phyloP scores from a whole-genome alignment of 148 eudicot genomes.

The Diospyros lotus region DNA sequence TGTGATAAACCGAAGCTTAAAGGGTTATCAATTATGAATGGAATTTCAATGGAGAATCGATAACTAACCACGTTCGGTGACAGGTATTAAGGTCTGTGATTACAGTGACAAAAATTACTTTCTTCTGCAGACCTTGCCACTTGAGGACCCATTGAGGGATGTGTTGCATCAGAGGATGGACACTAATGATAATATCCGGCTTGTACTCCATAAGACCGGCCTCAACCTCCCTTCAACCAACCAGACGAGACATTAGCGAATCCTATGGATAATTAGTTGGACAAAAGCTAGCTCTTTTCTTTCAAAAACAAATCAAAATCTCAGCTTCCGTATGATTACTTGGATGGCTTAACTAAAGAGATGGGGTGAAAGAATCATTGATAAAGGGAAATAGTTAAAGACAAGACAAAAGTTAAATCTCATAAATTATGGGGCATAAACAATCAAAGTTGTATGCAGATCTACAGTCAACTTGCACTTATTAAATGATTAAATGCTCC shows the following conservation, averaged over 20 bases:
- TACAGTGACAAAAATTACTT: slow-evolving; percentile 87
- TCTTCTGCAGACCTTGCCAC: slow-evolving; percentile 96
- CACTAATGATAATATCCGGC: slow-evolving; percentile 91
- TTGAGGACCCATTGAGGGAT: slow-evolving; percentile 96
- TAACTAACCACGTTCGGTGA: slow-evolving; percentile 83
- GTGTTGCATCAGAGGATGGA: slow-evolving; percentile 98
- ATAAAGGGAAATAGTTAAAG: too few species aligned
- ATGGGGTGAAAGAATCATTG: too few species aligned
- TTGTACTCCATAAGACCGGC: slow-evolving; percentile 97
- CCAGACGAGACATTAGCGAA: not conserved
- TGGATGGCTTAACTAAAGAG: too few species aligned
- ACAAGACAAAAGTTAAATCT: too few species aligned
- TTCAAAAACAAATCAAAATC: too few species aligned
- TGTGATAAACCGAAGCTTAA: not conserved
- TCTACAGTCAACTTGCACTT: too few species aligned
- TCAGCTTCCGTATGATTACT: too few species aligned
- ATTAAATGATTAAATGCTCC: too few species aligned
- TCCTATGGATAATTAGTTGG: too few species aligned
- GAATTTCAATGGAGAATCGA: not conserved
- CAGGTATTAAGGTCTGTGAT: slow-evolving; percentile 94
- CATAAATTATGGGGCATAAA: too few species aligned
- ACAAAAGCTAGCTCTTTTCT: too few species aligned
- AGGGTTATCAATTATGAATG: not conserved
- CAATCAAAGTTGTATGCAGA: too few species aligned
- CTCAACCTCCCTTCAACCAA: slow-evolving; percentile 77